A percentile compares a stretch with the other conserved stretches of the same genome.
Conservation (phyloP, 2,329 filamentous ascomycete species). For the Cercospora sp. region DNA sequence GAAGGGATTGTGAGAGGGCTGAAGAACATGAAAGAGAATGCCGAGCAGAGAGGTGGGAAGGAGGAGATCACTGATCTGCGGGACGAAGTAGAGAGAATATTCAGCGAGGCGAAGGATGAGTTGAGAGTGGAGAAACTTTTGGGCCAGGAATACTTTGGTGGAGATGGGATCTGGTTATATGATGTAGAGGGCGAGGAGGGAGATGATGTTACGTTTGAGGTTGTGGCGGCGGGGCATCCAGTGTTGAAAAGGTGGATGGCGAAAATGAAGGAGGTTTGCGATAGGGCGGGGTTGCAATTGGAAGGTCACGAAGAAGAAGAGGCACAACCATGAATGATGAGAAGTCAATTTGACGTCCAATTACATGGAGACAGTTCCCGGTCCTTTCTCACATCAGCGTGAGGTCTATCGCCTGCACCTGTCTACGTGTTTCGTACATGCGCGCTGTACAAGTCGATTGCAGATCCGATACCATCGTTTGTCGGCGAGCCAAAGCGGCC, state of each 20-base stretch:
- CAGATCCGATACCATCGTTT: background rate
- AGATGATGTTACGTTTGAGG: slow-evolving; percentile 53
- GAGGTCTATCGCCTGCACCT: background rate
- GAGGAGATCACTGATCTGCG: slow-evolving; percentile 14
- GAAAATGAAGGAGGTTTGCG: slow-evolving; percentile 20
- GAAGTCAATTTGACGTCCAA: background rate
- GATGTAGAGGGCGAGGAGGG: slow-evolving; percentile 43
- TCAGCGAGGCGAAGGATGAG: slow-evolving; percentile 42
- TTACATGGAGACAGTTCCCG: background rate
- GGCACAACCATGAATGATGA: background rate
- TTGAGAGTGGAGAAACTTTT: slow-evolving; percentile 62
- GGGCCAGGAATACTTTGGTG: slow-evolving; percentile 63
- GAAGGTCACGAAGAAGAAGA: background rate
- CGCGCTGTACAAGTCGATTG: background rate
- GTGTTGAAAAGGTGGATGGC: slow-evolving; percentile 63
- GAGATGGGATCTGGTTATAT: slow-evolving; percentile 73
- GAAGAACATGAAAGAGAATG: slow-evolving; percentile 26
- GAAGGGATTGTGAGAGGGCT: slow-evolving; percentile 66
- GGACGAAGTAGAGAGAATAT: slow-evolving; percentile 31
- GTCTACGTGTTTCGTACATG: background rate
- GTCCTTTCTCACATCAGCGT: background rate
- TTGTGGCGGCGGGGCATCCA: slow-evolving; percentile 69
- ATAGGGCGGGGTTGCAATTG: slow-evolving; percentile 19
- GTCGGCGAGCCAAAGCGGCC: background rate
- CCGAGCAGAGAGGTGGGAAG: slow-evolving; percentile 29